Conservation (phyloP, 192 early-diverging fungal species). For the Umbelopsis isabellina region DNA sequence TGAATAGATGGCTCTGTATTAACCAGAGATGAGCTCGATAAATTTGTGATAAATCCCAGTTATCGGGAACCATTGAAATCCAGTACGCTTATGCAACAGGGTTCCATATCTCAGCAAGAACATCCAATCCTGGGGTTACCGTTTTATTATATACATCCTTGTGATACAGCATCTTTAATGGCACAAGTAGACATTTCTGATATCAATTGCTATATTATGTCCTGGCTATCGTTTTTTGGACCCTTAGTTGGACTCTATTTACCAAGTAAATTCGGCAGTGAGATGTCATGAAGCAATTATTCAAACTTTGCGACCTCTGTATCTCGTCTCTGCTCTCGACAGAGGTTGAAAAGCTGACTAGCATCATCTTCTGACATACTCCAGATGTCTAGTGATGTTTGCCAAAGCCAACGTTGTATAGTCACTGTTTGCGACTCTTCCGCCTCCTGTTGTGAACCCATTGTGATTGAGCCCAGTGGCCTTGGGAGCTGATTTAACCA, state of each 20-base stretch:
- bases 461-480: background rate
- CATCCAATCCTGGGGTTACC: conserved; percentile 59
- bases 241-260: conserved; percentile 16
- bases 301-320: too few species aligned
- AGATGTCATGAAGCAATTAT: too few species aligned
- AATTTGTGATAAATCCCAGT: conserved; percentile 37
- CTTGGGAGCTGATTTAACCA: conserved; percentile 1
- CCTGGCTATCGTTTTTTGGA: conserved; percentile 31
- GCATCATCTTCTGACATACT: background rate
- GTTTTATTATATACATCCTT: conserved; percentile 66
- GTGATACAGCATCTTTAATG: conserved; percentile 60
- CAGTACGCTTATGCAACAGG: conserved; percentile 1
- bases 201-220: conserved; percentile 15
- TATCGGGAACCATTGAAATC: conserved; percentile 35
- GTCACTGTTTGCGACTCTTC: background rate
- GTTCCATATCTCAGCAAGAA: conserved; percentile 43
- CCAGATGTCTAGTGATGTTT: background rate
- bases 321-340: too few species aligned
- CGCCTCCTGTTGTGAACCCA: background rate
- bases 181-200: conserved; percentile 2
- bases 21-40: conserved; percentile 48
- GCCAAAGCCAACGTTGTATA: background rate
- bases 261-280: too few species aligned
- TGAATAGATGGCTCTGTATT: conserved; percentile 40
- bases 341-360: background rate